These are phyloP conservation scores for Cryptosporidium tyzzeri DNA, from an alignment of 169 alveolate species.

Conservation along the genomic window DNA sequence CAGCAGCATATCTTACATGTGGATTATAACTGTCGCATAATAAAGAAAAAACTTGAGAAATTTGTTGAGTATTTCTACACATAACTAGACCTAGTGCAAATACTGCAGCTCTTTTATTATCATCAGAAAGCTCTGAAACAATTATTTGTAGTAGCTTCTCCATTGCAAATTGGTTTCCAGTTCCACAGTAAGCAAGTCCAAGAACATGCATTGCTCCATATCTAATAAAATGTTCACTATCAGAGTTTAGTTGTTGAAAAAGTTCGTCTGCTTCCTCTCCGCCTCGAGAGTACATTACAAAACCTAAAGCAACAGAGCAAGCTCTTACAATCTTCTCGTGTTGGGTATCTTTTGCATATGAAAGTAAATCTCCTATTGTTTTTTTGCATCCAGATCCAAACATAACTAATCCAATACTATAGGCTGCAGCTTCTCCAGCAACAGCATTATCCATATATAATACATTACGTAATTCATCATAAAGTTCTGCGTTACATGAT, in stretches of 20 bases:
- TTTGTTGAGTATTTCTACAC: conserved; percentile 85
- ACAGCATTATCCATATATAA: conserved; percentile 94
- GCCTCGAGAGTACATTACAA: conserved; percentile 90
- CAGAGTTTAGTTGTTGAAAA: conserved; percentile 88
- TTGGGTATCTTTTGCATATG: conserved; percentile 96
- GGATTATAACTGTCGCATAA: conserved; percentile 96
- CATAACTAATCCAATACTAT: conserved; percentile 95
- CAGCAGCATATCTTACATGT: conserved; percentile 98
- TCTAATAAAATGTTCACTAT: conserved; percentile 95
- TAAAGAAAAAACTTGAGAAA: conserved; percentile 91
- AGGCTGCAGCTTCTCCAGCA: conserved; percentile 98
- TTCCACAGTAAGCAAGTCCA: conserved; percentile 98
- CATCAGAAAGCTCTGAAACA: conserved; percentile 98
- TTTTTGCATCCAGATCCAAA: conserved; percentile 89
- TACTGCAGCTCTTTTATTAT: conserved; percentile 99
- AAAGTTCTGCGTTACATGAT: conserved; percentile 82
- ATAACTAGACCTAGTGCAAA: conserved; percentile 94
- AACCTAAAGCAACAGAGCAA: conserved; percentile 93
- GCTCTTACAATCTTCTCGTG: conserved; percentile 98
- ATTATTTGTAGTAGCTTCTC: conserved; percentile 94
- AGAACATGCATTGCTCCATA: conserved; percentile 97
- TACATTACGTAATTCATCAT: conserved; percentile 90
- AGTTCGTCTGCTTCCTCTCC: conserved; percentile 94
- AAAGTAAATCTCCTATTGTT: conserved; percentile 91
- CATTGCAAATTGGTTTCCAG: conserved; percentile 91